These are phyloP conservation scores for Candida lessepsii DNA, from an alignment of 805 yeast genomes.

Conservation along the genomic window DNA sequence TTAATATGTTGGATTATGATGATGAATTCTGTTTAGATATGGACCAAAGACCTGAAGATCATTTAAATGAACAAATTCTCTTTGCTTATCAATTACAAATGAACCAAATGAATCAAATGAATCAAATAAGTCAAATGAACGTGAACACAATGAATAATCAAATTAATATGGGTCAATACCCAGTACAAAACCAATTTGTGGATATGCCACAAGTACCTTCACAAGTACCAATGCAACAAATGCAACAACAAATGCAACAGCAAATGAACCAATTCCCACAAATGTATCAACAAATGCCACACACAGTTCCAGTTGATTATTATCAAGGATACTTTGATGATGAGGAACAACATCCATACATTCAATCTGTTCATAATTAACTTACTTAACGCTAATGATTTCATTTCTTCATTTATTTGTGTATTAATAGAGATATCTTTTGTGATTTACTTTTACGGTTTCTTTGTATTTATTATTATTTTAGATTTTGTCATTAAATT, in stretches of 20 bases:
- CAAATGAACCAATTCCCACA: background rate
- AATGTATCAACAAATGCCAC: conserved; percentile 1
- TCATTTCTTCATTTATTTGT: conserved; percentile 3
- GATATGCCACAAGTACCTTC: conserved; percentile 2
- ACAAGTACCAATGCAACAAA: conserved; percentile 4
- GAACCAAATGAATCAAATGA: conserved; percentile 7
- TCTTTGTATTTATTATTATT: conserved; percentile 2
- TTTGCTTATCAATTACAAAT: conserved; percentile 4
- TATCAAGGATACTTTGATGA: conserved; percentile 3
- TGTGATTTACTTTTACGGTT: too few species aligned
- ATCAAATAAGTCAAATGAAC: background rate
- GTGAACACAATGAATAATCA: conserved; percentile 7
- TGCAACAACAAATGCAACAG: conserved; percentile 6
- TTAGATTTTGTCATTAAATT: too few species aligned
- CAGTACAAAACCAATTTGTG: conserved; percentile 9
- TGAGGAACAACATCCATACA: conserved; percentile 7
- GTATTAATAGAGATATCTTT: too few species aligned
- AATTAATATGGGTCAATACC: conserved; percentile 7
- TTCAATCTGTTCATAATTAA: conserved; percentile 10
- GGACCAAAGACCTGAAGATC: conserved; percentile 26
- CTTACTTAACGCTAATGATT: background rate
- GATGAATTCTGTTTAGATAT: conserved; percentile 44
- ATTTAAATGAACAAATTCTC: conserved; percentile 1
- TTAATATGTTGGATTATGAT: conserved; percentile 30
- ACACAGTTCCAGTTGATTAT: background rate